phyloP scores from a whole-genome alignment of 805 yeast genomes.

The Metschnikowia rubicola region DNA sequence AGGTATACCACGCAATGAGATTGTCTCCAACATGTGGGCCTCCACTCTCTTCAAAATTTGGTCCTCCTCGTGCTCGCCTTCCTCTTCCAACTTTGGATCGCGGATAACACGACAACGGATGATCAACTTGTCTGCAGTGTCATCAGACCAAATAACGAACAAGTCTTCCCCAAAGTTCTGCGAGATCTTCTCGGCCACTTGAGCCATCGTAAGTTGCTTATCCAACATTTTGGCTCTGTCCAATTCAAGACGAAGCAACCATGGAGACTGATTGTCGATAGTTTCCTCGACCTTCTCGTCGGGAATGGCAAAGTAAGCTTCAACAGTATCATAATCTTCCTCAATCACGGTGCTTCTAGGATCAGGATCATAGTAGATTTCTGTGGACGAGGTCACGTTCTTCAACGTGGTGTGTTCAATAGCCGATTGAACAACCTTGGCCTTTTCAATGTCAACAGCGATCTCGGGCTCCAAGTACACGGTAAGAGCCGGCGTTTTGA shows the following conservation, averaged over 20 bases:
- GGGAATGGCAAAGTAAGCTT: slow-evolving; percentile 94
- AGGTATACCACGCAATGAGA: slow-evolving; percentile 92
- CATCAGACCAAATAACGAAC: slow-evolving; percentile 98
- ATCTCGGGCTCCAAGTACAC: slow-evolving; percentile 82
- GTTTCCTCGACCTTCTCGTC: slow-evolving; percentile 96
- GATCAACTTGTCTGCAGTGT: slow-evolving; percentile 92
- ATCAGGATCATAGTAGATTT: slow-evolving; percentile 96
- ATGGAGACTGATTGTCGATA: slow-evolving; percentile 92
- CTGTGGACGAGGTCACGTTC: slow-evolving; percentile 96
- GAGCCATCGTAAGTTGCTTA: slow-evolving; percentile 95
- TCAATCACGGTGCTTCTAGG: slow-evolving; percentile 95
- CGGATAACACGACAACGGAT: slow-evolving; percentile 98
- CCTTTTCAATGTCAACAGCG: slow-evolving; percentile 86
- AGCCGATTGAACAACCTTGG: slow-evolving; percentile 93
- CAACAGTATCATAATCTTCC: slow-evolving; percentile 96
- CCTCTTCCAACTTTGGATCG: slow-evolving; percentile 93
- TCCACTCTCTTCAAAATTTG: slow-evolving; percentile 93
- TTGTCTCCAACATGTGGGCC: slow-evolving; percentile 92
- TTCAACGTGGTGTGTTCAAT: slow-evolving; percentile 94
- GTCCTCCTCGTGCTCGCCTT: slow-evolving; percentile 94
- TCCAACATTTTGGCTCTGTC: slow-evolving; percentile 99
- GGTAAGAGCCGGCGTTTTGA: slow-evolving; percentile 98
- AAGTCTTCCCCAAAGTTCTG: slow-evolving; percentile 91
- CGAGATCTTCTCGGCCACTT: slow-evolving; percentile 93
- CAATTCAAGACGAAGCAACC: slow-evolving; percentile 93